These are phyloP conservation scores for Chrysosporium keratinophilum DNA, from an alignment of 2,329 filamentous ascomycete species.

Conservation along the genomic window DNA sequence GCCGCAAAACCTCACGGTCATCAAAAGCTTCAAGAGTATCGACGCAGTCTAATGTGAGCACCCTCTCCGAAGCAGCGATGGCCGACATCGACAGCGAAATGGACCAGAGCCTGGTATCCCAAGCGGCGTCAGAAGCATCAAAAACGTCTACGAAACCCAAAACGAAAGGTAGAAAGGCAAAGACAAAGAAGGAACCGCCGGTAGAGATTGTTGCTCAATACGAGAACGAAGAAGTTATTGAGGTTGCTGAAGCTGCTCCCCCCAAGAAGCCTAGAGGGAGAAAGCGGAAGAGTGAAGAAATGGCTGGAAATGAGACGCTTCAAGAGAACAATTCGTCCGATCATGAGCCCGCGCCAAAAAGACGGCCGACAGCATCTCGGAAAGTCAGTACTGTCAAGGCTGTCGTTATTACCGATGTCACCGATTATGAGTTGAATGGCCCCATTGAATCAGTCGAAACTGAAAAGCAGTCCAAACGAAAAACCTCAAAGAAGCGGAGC, in stretches of 20 bases:
- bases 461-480: constrained; percentile 34
- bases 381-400: constrained; percentile 38
- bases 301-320: constrained; percentile 27
- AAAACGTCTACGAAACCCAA: constrained; percentile 33
- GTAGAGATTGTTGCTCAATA: neutral
- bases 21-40: constrained; percentile 63
- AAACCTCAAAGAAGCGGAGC: constrained; percentile 28
- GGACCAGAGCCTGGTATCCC: constrained; percentile 47
- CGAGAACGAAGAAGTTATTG: neutral
- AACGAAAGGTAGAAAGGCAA: constrained; percentile 24
- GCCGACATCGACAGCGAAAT: constrained; percentile 42
- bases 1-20: constrained; percentile 43
- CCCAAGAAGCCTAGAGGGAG: constrained; percentile 40
- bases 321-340: constrained; percentile 12
- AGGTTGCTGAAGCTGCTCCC: constrained; percentile 24
- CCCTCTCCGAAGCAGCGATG: constrained; percentile 36
- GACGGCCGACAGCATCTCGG: constrained; percentile 45
- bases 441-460: constrained; percentile 1
- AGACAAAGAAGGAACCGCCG: neutral
- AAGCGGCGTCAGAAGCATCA: constrained; percentile 46
- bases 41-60: constrained; percentile 39
- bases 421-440: constrained; percentile 20
- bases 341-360: constrained; percentile 44
- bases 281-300: constrained; percentile 54
- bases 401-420: constrained; percentile 13